phyloP scores from a whole-genome alignment of 352 stramenopile species.

The Phytophthora nicotianae region DNA sequence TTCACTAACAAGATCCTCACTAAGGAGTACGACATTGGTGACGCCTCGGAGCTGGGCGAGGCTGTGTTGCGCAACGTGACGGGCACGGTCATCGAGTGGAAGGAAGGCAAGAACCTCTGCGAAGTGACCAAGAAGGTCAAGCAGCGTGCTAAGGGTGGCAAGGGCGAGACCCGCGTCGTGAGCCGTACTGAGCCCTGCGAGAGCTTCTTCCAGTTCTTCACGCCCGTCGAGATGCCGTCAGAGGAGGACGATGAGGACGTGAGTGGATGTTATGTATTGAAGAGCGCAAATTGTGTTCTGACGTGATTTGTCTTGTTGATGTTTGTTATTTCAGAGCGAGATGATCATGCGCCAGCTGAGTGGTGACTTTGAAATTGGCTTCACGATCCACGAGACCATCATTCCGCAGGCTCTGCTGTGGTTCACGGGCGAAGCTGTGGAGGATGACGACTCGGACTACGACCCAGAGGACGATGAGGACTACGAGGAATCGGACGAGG shows the following conservation, averaged over 20 bases:
- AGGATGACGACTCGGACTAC: slow-evolving; percentile 84
- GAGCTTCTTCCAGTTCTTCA: slow-evolving; percentile 90
- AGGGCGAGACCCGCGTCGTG: slow-evolving; percentile 76
- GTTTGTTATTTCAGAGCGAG: slow-evolving; percentile 59
- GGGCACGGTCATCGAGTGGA: slow-evolving; percentile 82
- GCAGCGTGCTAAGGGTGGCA: slow-evolving; percentile 81
- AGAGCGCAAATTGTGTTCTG: slow-evolving; percentile 8
- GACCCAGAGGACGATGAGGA: slow-evolving; percentile 79
- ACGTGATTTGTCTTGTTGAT: slow-evolving; percentile 14
- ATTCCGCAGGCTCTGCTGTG: slow-evolving; percentile 86
- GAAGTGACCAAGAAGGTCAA: slow-evolving; percentile 90
- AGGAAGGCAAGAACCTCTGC: slow-evolving; percentile 83
- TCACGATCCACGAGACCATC: slow-evolving; percentile 89
- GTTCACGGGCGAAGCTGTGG: slow-evolving; percentile 84
- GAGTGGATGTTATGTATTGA: slow-evolving; percentile 29
- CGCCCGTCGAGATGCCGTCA: slow-evolving; percentile 83
- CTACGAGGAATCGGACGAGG: slow-evolving; percentile 71
- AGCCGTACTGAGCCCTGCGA: slow-evolving; percentile 83
- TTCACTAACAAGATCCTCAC: slow-evolving; percentile 79
- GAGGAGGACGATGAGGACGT: slow-evolving; percentile 86
- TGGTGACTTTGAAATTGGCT: slow-evolving; percentile 86
- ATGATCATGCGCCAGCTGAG: slow-evolving; percentile 88
- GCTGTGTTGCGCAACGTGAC: slow-evolving; percentile 80
- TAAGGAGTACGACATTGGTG: slow-evolving; percentile 89
- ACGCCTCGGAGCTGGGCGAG: slow-evolving; percentile 80